Percentiles rank a stretch among this genome's conserved stretches.
Evolutionary conservation across 2,329 filamentous ascomycete species (phyloP).

Genomic region (Claviceps cyperi): DNA sequence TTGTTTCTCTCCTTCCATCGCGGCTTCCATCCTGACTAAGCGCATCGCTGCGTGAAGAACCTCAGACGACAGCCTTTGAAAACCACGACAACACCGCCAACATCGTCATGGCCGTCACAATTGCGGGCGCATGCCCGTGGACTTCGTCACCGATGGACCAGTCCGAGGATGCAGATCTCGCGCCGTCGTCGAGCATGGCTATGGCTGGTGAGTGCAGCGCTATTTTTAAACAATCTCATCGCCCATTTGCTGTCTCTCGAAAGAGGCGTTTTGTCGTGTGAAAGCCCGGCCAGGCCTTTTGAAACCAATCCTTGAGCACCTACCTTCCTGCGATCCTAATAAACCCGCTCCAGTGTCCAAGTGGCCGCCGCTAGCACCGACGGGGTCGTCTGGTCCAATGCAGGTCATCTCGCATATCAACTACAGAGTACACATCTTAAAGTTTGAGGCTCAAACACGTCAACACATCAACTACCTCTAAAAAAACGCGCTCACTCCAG

Average conservation of each 20-base stretch:
- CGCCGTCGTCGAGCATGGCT: background rate
- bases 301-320: background rate
- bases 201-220: background rate
- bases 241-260: background rate
- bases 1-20: conserved; percentile 2
- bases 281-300: background rate
- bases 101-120: conserved; percentile 5
- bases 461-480: background rate
- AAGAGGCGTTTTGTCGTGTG: background rate
- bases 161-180: background rate
- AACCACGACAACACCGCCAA: background rate
- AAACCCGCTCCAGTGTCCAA: background rate
- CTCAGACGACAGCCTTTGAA: background rate
- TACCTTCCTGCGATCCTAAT: background rate
- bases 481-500: background rate
- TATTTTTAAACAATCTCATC: background rate
- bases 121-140: conserved; percentile 2
- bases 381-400: background rate
- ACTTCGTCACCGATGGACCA: background rate
- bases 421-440: too few species aligned
- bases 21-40: conserved; percentile 4
- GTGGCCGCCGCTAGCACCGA: background rate
- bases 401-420: background rate
- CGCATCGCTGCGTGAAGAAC: background rate
- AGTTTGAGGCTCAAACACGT: too few species aligned